A percentile compares a stretch with the other conserved stretches of the same genome.
Conservation (phyloP, 768 basidiomycete species). For the Tulasnella sp. region DNA sequence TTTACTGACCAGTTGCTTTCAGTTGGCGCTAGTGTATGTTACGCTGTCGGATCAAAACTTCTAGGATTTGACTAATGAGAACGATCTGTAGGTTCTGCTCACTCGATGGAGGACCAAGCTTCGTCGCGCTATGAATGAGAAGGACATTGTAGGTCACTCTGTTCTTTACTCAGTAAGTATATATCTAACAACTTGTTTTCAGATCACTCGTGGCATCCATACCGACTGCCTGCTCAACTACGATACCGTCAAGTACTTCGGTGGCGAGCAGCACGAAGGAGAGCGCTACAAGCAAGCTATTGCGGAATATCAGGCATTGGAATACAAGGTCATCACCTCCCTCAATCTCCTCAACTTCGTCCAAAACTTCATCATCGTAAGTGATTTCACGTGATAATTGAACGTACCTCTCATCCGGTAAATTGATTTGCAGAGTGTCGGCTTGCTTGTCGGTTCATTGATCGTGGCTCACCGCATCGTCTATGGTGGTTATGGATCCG, state of each 20-base stretch:
- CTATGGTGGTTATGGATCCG: slow-evolving; percentile 37
- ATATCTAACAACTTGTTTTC: background rate
- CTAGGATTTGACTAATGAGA: slow-evolving; percentile 17
- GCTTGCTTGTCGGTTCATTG: slow-evolving; percentile 69
- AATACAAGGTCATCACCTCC: slow-evolving; percentile 63
- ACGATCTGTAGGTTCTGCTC: slow-evolving; percentile 29
- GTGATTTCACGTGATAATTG: slow-evolving; percentile 18
- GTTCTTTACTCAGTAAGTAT: background rate
- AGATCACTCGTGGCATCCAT: slow-evolving; percentile 72
- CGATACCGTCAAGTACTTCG: slow-evolving; percentile 82
- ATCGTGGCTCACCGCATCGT: slow-evolving; percentile 66
- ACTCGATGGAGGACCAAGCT: slow-evolving; percentile 64
- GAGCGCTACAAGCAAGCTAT: slow-evolving; percentile 62
- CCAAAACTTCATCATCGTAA: slow-evolving; percentile 71
- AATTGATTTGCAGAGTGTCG: slow-evolving; percentile 41
- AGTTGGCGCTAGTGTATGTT: slow-evolving; percentile 36
- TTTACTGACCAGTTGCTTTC: slow-evolving; percentile 11
- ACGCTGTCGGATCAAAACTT: background rate
- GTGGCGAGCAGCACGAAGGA: slow-evolving; percentile 72
- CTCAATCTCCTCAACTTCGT: slow-evolving; percentile 64
- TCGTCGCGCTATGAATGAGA: slow-evolving; percentile 71
- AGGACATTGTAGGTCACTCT: slow-evolving; percentile 45
- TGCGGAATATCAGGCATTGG: slow-evolving; percentile 57
- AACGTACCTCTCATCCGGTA: background rate
- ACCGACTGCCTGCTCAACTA: slow-evolving; percentile 73